A percentile compares a stretch with the other conserved stretches of the same genome.
Evolutionary conservation across 805 yeast genomes (phyloP).

Genomic region (Metschnikowia anglica): DNA sequence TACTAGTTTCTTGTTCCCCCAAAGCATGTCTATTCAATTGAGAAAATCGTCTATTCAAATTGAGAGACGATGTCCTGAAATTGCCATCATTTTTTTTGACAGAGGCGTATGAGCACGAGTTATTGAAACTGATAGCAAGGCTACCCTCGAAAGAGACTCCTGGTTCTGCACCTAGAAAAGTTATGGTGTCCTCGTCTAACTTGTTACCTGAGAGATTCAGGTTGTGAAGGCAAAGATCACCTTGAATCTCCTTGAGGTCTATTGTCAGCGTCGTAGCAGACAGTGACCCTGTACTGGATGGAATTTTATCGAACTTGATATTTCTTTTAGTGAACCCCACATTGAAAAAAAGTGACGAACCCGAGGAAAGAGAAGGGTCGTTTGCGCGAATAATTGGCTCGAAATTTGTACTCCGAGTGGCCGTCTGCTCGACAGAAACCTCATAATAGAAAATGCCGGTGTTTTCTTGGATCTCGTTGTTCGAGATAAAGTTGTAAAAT

Average conservation of each 20-base stretch:
- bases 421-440: constrained; percentile 35
- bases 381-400: constrained; percentile 34
- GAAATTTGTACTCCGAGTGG: constrained; percentile 31
- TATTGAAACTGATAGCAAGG: constrained; percentile 42
- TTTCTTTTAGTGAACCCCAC: constrained; percentile 35
- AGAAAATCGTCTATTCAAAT: constrained; percentile 37
- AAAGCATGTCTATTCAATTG: constrained; percentile 28
- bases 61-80: constrained; percentile 33
- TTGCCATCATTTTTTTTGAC: constrained; percentile 30
- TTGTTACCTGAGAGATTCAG: constrained; percentile 7
- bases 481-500: constrained; percentile 39
- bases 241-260: constrained; percentile 33
- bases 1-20: constrained; percentile 33
- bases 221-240: constrained; percentile 25
- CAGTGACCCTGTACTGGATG: constrained; percentile 9
- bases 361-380: constrained; percentile 36
- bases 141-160: constrained; percentile 42
- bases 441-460: constrained; percentile 44
- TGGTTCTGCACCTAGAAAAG: constrained; percentile 33
- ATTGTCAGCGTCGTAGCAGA: constrained; percentile 18
- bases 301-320: constrained; percentile 24
- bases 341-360: constrained; percentile 32
- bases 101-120: constrained; percentile 40
- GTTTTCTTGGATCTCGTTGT: constrained; percentile 32
- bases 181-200: constrained; percentile 23